Conservation (phyloP, 257 asterid species). For the Echites panduratus region DNA sequence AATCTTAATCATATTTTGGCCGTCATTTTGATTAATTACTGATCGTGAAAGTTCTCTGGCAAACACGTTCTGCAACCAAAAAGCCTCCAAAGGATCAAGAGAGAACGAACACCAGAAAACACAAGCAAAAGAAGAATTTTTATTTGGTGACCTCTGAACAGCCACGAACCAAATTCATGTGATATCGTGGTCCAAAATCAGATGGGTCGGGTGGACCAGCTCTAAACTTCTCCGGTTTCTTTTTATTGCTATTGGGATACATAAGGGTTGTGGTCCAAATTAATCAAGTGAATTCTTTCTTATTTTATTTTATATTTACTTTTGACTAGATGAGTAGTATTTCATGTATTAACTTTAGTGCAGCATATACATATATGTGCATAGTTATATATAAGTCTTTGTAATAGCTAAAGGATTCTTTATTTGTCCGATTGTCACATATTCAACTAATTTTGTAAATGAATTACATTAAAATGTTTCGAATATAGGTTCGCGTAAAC, state of each 20-base stretch:
- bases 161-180: slow-evolving; percentile 6
- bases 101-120: slow-evolving; percentile 2
- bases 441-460: background rate
- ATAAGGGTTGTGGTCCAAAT: slow-evolving; percentile 32
- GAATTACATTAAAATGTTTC: background rate
- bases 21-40: background rate
- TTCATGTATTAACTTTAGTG: no score
- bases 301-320: background rate
- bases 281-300: background rate
- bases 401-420: background rate
- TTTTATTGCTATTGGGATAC: background rate
- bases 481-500: background rate
- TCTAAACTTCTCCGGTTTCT: slow-evolving; percentile 1
- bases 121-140: background rate
- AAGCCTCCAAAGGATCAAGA: background rate
- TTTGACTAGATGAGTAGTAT: background rate
- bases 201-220: no score
- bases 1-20: no score
- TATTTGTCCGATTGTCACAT: background rate
- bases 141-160: slow-evolving; percentile 2
- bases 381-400: no score
- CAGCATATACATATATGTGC: no score
- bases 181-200: slow-evolving; percentile 14
- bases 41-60: slow-evolving; percentile 4
- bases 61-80: slow-evolving; percentile 2